Conservation (phyloP, 306 rosid species). For the Rosa persica region DNA sequence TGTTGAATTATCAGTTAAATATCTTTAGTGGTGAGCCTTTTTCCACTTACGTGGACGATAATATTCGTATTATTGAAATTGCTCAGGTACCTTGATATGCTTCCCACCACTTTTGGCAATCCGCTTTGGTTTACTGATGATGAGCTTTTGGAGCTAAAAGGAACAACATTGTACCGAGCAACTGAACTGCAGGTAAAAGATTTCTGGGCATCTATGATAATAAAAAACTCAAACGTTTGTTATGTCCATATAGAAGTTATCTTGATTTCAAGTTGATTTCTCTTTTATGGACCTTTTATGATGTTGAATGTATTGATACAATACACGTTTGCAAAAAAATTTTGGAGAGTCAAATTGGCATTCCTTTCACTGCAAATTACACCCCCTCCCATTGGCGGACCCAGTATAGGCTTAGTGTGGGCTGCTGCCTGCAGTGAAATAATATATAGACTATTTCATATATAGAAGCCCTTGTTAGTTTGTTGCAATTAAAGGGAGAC, state of each 20-base stretch:
- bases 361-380: background rate
- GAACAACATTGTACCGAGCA: conserved; percentile 76
- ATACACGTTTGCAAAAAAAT: background rate
- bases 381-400: no score
- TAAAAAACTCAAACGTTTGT: background rate
- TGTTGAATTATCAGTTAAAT: conserved; percentile 14
- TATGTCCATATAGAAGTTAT: background rate
- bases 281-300: background rate
- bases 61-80: background rate
- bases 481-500: no score
- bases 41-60: conserved; percentile 29
- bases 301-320: conserved; percentile 4
- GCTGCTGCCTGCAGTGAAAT: no score
- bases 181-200: conserved; percentile 75
- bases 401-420: no score
- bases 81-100: conserved; percentile 86
- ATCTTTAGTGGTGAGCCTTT: conserved; percentile 23
- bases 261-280: background rate
- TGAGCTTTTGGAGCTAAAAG: conserved; percentile 79
- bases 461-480: no score
- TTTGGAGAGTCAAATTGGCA: background rate
- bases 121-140: conserved; percentile 87
- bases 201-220: background rate
- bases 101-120: conserved; percentile 77
- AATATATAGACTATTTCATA: no score